Evolutionary conservation across 768 basidiomycete species (phyloP).

Genomic region (Phaffia australis): DNA sequence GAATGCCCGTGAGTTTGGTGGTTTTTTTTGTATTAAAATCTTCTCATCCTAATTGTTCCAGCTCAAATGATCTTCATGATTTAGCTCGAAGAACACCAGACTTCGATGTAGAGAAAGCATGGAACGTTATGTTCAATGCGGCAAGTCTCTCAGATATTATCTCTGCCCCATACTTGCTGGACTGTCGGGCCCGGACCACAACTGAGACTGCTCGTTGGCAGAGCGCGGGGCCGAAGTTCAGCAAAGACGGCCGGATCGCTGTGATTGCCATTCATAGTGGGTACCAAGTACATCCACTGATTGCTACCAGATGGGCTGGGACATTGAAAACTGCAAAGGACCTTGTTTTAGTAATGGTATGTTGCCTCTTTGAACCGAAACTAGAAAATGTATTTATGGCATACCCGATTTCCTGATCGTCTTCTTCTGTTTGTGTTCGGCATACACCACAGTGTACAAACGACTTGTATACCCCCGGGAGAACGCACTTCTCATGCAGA

Average conservation of each 20-base stretch:
- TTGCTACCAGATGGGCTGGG: background rate
- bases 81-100: background rate
- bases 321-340: conserved; percentile 1
- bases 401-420: background rate
- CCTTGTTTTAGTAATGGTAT: background rate
- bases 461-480: background rate
- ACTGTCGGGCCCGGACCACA: background rate
- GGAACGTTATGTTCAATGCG: conserved; percentile 3
- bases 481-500: conserved; percentile 1
- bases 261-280: background rate
- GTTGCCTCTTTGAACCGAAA: background rate
- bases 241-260: conserved; percentile 3
- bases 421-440: background rate
- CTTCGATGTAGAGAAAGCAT: conserved; percentile 2
- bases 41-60: no score
- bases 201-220: background rate
- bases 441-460: background rate
- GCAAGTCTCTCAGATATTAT: background rate
- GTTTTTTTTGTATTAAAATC: no score
- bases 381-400: background rate
- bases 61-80: no score
- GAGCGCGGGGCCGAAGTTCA: conserved; percentile 1
- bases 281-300: conserved; percentile 1
- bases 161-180: background rate
- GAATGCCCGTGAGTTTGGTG: background rate